A percentile compares a stretch with the other conserved stretches of the same genome.
phyloP scores from a whole-genome alignment of 2,329 filamentous ascomycete genomes.

The Rhynchosporium agropyri region DNA sequence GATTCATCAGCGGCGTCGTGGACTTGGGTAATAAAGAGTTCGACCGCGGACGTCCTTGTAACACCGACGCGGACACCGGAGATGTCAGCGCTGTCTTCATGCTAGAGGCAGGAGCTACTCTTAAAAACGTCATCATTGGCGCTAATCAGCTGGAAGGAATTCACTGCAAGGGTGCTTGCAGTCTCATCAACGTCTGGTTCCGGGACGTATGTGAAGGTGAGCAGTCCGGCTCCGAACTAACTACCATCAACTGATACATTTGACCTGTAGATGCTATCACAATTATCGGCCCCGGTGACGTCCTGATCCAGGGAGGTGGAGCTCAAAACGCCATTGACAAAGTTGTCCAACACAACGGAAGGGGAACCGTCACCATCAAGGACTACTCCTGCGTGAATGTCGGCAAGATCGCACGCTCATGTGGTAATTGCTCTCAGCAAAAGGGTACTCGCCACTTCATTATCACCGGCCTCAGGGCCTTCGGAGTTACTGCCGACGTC shows the following conservation, averaged over 20 bases:
- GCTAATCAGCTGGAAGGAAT: slow-evolving; percentile 54
- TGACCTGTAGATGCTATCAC: slow-evolving; percentile 39
- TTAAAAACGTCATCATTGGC: slow-evolving; percentile 58
- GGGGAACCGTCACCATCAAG: slow-evolving; percentile 42
- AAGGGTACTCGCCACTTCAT: slow-evolving; percentile 40
- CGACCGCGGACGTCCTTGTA: slow-evolving; percentile 32
- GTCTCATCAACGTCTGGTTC: slow-evolving; percentile 50
- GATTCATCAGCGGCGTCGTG: slow-evolving; percentile 25
- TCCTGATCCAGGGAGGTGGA: slow-evolving; percentile 44
- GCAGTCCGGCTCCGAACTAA: slow-evolving; percentile 26
- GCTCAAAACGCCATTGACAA: slow-evolving; percentile 43
- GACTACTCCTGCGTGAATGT: slow-evolving; percentile 47
- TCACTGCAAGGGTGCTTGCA: slow-evolving; percentile 54
- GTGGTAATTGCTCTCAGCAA: slow-evolving; percentile 48
- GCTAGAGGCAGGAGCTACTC: slow-evolving; percentile 52
- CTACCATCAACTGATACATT: slow-evolving; percentile 14
- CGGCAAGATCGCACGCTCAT: slow-evolving; percentile 51
- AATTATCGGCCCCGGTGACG: slow-evolving; percentile 40
- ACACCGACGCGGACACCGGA: slow-evolving; percentile 32
- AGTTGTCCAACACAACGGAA: slow-evolving; percentile 45
- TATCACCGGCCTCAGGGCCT: slow-evolving; percentile 43
- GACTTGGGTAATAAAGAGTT: slow-evolving; percentile 35
- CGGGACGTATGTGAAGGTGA: slow-evolving; percentile 22
- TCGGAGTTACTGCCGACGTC: slow-evolving; percentile 35
- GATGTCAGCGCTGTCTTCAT: slow-evolving; percentile 52